Percentiles rank a stretch among this genome's conserved stretches.
phyloP scores from a whole-genome alignment of 345 rosid genomes.

The Citrus cavaleriei region DNA sequence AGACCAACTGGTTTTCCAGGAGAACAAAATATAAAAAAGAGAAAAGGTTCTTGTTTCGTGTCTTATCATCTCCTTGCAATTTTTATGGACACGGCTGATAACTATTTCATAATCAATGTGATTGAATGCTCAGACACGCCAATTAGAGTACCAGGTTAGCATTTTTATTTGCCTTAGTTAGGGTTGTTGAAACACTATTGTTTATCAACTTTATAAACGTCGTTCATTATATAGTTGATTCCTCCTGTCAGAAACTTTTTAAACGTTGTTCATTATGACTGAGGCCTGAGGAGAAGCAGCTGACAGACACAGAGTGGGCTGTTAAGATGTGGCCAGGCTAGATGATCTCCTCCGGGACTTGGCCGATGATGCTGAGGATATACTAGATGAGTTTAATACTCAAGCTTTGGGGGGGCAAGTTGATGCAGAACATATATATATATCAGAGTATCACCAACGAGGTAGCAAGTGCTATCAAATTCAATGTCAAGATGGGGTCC shows the following conservation, averaged over 20 bases:
- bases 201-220: neutral
- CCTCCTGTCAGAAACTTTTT: neutral
- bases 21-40: neutral
- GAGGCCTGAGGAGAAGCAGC: neutral
- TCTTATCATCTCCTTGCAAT: neutral
- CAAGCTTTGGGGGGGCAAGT: neutral
- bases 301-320: neutral
- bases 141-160: neutral
- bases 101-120: neutral
- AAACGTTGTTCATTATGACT: neutral
- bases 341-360: neutral
- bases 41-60: neutral
- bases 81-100: neutral
- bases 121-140: neutral
- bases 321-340: neutral
- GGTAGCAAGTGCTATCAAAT: neutral
- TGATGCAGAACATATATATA: neutral
- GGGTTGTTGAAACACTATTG: too few relatives aligned
- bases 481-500: neutral
- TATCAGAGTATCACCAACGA: neutral
- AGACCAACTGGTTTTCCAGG: too few relatives aligned
- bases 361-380: neutral
- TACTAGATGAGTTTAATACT: neutral
- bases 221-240: neutral
- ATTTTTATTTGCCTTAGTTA: neutral